Evolutionary conservation across 2,329 filamentous ascomycete species (phyloP), one percentile per base, ranked within the genome.

Genomic region (Ceratocystis cubensis): DNA sequence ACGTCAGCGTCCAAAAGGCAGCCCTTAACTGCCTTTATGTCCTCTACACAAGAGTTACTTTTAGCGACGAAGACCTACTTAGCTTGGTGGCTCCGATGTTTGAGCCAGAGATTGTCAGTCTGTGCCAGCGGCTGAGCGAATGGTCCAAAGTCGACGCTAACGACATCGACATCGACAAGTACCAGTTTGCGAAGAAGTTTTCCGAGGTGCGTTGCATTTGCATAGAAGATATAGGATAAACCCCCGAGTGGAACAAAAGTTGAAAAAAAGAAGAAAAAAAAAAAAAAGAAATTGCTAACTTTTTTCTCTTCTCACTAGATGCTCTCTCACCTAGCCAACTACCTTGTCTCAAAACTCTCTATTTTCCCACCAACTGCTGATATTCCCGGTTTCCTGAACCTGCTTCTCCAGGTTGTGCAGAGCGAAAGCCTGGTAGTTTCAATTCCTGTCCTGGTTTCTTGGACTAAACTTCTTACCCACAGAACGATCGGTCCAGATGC

Each of bases 351-450:
- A 69, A 90, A 89, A 70, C 87, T 87, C 69, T 79, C 83, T 33
- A 79, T 84, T 57, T 79, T 93, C 45, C 86, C 88, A 0, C 67
- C 81, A 75, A 73, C 86, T 65, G 75, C 79, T 33, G 87, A 94
- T 73, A 79, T 93, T 13, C 81, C 85, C 44, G 85, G 84, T 4
- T 89, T 97, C 71, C 82, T 97, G 68, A 84, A 88, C 63, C 84
- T 99, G 66, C 81, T 96, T 59, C 83, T 93, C 69, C 80, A 84
- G 66, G 87, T 96, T 65, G 84, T 92, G 66, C 88, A 89, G 71
- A 91, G 89, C 75, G 86, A 88, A 71, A 97, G 94, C 74, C 81
- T 99, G 66, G 87, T 94, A 57, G 87, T 99, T 20, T 96, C 94
- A 1, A 96, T 97, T 71, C 93, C 94, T 1, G 86, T 95, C 8